Evolutionary conservation across 2,329 filamentous ascomycete genomes (phyloP).

Genomic region (Trichoderma atrobrunneum): DNA sequence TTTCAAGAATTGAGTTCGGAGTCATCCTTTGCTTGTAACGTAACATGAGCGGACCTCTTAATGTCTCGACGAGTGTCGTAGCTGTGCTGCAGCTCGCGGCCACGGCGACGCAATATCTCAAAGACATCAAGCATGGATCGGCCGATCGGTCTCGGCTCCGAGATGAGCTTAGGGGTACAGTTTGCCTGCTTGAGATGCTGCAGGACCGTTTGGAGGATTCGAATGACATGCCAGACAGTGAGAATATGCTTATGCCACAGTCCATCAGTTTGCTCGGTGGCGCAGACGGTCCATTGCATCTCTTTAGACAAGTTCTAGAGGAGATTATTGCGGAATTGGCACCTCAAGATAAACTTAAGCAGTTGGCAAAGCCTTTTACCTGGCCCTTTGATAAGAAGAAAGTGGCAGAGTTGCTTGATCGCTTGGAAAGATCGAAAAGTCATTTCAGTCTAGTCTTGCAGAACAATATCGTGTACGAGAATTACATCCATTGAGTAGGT

Average conservation of each 20-base stretch:
- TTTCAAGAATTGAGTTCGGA: not conserved
- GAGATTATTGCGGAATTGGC: not conserved
- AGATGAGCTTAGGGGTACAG: slow-evolving; percentile 10
- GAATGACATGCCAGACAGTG: not conserved
- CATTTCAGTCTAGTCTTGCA: not conserved
- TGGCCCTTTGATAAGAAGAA: not conserved
- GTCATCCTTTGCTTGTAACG: not conserved
- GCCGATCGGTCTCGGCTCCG: slow-evolving; percentile 12
- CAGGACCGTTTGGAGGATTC: slow-evolving; percentile 16
- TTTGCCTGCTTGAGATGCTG: slow-evolving; percentile 17
- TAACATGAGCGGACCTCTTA: not conserved
- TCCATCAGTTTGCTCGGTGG: not conserved
- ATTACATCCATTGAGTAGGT: not conserved
- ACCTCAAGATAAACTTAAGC: not conserved
- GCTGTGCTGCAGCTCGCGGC: slow-evolving; percentile 4
- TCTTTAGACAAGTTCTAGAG: not conserved
- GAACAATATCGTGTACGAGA: not conserved
- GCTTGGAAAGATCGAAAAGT: not conserved
- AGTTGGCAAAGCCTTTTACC: not conserved
- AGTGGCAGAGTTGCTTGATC: not conserved
- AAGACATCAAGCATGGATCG: slow-evolving; percentile 14
- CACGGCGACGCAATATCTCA: not conserved
- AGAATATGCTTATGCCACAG: not conserved
- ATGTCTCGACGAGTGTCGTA: not conserved
- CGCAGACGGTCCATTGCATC: not conserved